These are phyloP conservation scores for Lachnellula occidentalis DNA, from an alignment of 2,329 filamentous ascomycete genomes.

Conservation along the genomic window DNA sequence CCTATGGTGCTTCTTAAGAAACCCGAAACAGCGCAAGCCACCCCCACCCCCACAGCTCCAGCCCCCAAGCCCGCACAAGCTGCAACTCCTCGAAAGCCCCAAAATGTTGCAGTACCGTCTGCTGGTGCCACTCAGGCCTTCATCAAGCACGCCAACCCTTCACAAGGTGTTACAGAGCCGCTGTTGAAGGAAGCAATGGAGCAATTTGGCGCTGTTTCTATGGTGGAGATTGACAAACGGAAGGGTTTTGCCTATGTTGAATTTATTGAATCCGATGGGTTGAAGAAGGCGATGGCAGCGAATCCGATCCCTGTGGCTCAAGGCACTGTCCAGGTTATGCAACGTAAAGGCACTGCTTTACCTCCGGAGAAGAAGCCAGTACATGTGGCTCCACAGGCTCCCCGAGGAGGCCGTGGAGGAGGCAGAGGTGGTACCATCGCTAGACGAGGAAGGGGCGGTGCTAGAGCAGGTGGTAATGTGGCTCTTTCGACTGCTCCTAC, in stretches of 20 bases:
- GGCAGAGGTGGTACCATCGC: constrained; percentile 16
- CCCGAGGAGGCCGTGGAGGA: constrained; percentile 21
- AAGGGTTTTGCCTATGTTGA: constrained; percentile 94
- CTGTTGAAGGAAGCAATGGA: constrained; percentile 70
- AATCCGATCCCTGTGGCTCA: constrained; percentile 80
- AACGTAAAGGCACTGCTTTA: constrained; percentile 75
- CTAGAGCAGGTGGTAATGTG: constrained; percentile 18
- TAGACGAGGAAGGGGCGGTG: constrained; percentile 20
- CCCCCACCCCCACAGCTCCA: constrained; percentile 26
- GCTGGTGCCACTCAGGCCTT: constrained; percentile 61
- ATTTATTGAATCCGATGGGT: constrained; percentile 66
- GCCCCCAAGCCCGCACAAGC: constrained; percentile 20
- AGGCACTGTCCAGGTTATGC: constrained; percentile 79
- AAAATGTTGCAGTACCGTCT: constrained; percentile 28
- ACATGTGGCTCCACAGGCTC: constrained; percentile 15
- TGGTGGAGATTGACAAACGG: constrained; percentile 88
- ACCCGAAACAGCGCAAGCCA: constrained; percentile 23
- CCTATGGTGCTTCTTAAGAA: constrained; percentile 38
- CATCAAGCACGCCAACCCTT: constrained; percentile 78
- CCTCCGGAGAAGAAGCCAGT: constrained; percentile 73
- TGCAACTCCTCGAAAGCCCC: constrained; percentile 25
- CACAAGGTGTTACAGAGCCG: constrained; percentile 84
- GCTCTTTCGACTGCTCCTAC: constrained; percentile 20
- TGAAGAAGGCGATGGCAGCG: constrained; percentile 74
- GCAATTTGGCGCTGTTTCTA: constrained; percentile 66